Base-by-base conservation (phyloP, 2,329 filamentous ascomycete species). In the Malbranchea cinnamomea region DNA sequence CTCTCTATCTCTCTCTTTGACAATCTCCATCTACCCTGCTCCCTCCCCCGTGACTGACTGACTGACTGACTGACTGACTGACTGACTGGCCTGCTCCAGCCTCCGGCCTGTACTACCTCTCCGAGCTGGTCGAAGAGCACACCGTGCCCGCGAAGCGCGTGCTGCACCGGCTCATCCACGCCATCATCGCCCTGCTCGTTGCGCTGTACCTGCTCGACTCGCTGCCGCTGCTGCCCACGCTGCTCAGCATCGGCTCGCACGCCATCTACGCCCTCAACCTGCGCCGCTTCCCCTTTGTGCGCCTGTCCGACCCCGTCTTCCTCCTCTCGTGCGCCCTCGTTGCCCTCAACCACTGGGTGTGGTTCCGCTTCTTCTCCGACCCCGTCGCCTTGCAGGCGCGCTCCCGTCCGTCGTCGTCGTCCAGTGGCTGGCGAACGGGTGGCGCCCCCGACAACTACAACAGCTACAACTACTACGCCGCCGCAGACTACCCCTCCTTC, bases 61-160 rank as follows among this genome's bases (percentile, higher is more conserved):
- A n/a, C n/a, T n/a, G n/a, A n/a, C n/a, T n/a, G n/a, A n/a, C n/a
- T n/a, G n/a, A n/a, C n/a, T n/a, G n/a, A n/a, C n/a, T n/a, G n/a
- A n/a, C n/a, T n/a, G n/a, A n/a, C n/a, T n/a, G n/a, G n/a, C n/a
- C 20, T 5, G 18, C 26, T 37, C 27, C 47, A 82, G 89, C 89
- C 22, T 94, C 84, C n/a, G 89, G 89, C 21, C 74, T 98, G 15
- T 98, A 98, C 62, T 98, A 98, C 55, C 77, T 98, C 31, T 94
- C 87, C 14, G 89, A 98, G 56, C 74, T 95, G 9, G 89, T 98
- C 37, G 89, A 98, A 59, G 89, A 98, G 56, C 87, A 98, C 52
- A 94, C 87, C 3, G 87, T 95, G 7, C 59, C 92, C 38, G 80
- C 85, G 8, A 92, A 92, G 52, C 81, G 78, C 34, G 63, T 94